Evolutionary conservation across 2,329 filamentous ascomycete species (phyloP), one percentile per base, ranked within the genome.

Genomic region (Monosporascus sp.): DNA sequence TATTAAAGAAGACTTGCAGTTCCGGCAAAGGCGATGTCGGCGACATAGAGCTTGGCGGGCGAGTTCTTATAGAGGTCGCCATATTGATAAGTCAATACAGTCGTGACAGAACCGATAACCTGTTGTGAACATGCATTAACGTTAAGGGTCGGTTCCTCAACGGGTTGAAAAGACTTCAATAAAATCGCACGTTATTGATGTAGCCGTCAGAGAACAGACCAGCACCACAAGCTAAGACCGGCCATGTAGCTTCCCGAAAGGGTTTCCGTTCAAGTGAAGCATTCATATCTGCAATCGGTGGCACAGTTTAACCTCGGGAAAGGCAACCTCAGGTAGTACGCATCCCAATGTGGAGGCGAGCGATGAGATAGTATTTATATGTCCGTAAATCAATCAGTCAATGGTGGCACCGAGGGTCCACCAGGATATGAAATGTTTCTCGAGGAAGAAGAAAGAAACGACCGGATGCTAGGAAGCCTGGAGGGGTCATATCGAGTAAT

Each of bases 131-230:
- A 14, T 40, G 41, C 20, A 37, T 40, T 41, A n/a, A 8, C 38
- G 27, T 38, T 46, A 51, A 37, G 52, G 20, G 1, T 34, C 31
- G 2, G 31, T 34, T 31, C 14, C 31, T 5, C 31, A 36, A 44
- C 19, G 27, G 37, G 24, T 22, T n/a, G 5, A 27, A 9, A 49
- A 16, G 17, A 14, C 27, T 46, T 31, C 26, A 31, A 45, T 6
- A 51, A 45, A 46, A 20, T 45, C 73, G 63, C 73, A 91, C 89
- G 65, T 90, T 91, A 72, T 96, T 95, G 67, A 96, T 83, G 70
- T 96, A 96, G 17, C 92, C 92, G 70, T 96, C 92, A 24, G 87
- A 91, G 72, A 96, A 96, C 2, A 96, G 79, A 64, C 92, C 92
- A 50, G 91, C 89, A 59, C 92, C 92, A 66, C 91, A 96, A 44